Evolutionary conservation across 2,329 filamentous ascomycete species (phyloP), one percentile per base, ranked within the genome.

Genomic region (Alternaria gansuensis): DNA sequence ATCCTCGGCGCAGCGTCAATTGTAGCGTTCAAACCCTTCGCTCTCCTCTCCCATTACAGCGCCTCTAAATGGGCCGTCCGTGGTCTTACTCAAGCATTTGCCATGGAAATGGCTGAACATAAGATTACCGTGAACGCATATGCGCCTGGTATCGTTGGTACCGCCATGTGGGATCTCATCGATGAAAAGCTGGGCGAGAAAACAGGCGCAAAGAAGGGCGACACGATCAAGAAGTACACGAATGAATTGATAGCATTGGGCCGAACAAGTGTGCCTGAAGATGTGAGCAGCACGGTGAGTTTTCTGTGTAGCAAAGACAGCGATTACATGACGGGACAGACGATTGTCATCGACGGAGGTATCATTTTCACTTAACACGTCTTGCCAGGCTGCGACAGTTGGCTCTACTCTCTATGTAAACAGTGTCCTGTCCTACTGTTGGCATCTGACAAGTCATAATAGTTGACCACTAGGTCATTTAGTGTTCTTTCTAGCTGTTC

Each of bases 151-250:
- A 88, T 90, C 46, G 87, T 90, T 0, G 86, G 83, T 0, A 90
- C 87, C 0, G 79, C 81, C 0, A 90, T 90, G 87, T 90, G 88
- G 88, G 87, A 90, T 44, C 69, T 85, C 2, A 89, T 90, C 53
- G 88, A 90, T 60, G 83, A 85, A 62, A 83, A 83, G 57, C 62
- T 89, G 31, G 85, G 82, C 0, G 80, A 84, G 70, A 80, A 81
- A 56, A 79, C 75, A 1, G 86, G 84, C 0, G 76, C 78, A 0
- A 75, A 80, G 66, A 84, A 82, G 65, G 84, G 84, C 2, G 82
- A 84, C 24, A 83, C 81, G 3, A 84, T 88, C 54, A 82, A 83
- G 70, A 84, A 85, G 67, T 85, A 84, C 60, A 82, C 77, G 0
- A 66, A 79, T 0, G 82, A 87, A 5, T 59, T 85, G 64, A 88